Evolutionary conservation across 2,329 filamentous ascomycete species (phyloP), one percentile per base, ranked within the genome.

Genomic region (Phialophora verrucosa): DNA sequence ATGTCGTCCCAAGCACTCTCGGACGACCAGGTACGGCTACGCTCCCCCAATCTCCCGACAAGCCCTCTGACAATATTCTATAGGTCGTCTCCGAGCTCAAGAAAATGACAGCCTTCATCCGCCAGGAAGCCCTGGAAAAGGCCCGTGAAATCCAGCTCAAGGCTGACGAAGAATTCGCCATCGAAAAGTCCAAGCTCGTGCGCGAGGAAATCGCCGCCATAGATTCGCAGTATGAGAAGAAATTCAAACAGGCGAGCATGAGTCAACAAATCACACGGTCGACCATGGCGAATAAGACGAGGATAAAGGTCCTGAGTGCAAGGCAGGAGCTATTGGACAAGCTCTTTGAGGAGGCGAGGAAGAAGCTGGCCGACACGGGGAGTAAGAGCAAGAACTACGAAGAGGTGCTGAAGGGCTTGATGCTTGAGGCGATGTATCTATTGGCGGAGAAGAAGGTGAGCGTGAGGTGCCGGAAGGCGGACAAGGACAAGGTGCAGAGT

Each of bases 41-140:
- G 3, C n/a, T 44, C 38, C 32, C 6, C 29, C 53, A n/a, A 23
- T 58, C 25, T 29, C 54, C 14, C 25, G 49, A 17, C 3, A 20
- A 29, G 10, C 27, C 51, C n/a, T n/a, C 53, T 58, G 35, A 53
- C 53, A 29, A 50, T 29, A 67, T 67, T 35, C 66, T 53, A 31
- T 79, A 98, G 93, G 95, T 99, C 86, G 90, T 91, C 83, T 90
- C 92, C 83, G 95, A 99, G 88, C 91, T 99, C 82, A 93, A 92
- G 86, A 99, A 99, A 88, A 99, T 99, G 95, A 98, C 95, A 67
- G 94, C 93, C 78, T 99, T 99, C 88, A 99, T 99, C 88, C 92
- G 93, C 81, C 95, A 98, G 83, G 95, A 99, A 84, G 95, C 95
- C 66, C 87, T 91, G 76, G 95, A 99, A 80, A 99, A 99, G 83